Evolutionary conservation across 257 asterid genomes (phyloP).

Genomic region (Nicotiana obtusifolia): DNA sequence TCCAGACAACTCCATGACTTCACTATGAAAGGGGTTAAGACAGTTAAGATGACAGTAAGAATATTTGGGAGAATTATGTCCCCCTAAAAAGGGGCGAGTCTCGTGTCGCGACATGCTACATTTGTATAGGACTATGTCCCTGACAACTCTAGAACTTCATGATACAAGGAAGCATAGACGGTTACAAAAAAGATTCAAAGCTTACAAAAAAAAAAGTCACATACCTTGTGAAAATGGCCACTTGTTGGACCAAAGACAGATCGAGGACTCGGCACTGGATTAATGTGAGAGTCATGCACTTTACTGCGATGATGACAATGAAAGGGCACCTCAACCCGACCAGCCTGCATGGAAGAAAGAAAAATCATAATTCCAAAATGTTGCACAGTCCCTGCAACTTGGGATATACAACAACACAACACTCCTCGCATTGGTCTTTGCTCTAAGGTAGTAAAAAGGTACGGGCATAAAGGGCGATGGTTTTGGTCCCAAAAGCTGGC

Average conservation of each 20-base stretch:
- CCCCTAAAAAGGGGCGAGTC: too few species aligned
- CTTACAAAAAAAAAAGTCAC: not conserved
- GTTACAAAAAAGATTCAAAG: not conserved
- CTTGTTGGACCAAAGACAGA: constrained; percentile 38
- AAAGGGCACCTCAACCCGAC: constrained; percentile 27
- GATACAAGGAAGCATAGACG: not conserved
- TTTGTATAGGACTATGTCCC: not conserved
- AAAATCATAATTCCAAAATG: not conserved
- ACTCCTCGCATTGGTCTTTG: not conserved
- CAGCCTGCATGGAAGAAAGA: constrained; percentile 26
- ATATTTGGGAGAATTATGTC: too few species aligned
- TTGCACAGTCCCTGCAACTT: not conserved
- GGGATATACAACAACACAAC: not conserved
- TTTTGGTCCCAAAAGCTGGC: not conserved
- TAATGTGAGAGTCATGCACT: constrained; percentile 20
- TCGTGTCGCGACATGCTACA: too few species aligned
- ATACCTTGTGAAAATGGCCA: constrained; percentile 34
- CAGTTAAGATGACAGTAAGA: not conserved
- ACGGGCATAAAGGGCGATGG: not conserved
- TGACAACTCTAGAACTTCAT: not conserved
- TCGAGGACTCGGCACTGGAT: constrained; percentile 34
- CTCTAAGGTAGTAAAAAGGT: not conserved
- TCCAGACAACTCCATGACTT: not conserved
- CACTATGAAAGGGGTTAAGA: not conserved
- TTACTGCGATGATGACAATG: constrained; percentile 32